A percentile compares a stretch with the other conserved stretches of the same genome.
These are phyloP conservation scores for Tetrahymena borealis DNA, from an alignment of 73 alveolate species.

Conservation along the genomic window DNA sequence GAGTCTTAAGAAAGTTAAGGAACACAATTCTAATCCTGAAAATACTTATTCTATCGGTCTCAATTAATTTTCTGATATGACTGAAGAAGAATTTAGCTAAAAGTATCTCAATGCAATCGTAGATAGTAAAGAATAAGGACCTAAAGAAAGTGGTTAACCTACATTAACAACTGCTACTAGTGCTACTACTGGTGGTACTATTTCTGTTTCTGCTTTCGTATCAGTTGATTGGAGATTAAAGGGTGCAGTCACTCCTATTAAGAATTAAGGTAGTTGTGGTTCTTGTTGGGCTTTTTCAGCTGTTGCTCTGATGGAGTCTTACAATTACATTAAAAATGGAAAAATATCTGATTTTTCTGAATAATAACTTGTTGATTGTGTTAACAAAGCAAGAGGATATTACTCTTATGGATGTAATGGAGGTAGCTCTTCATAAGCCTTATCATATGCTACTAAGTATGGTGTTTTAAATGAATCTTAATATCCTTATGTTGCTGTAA, in stretches of 20 bases:
- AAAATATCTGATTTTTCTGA: neutral
- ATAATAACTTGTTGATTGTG: neutral
- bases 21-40: conserved; percentile 5
- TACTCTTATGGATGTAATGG: neutral
- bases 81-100: conserved; percentile 18
- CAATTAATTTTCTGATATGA: conserved; percentile 30
- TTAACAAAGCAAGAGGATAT: neutral
- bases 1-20: neutral
- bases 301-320: conserved; percentile 24
- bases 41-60: conserved; percentile 10
- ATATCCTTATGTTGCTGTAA: neutral
- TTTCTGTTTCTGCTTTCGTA: neutral
- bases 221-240: conserved; percentile 33
- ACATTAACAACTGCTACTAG: neutral
- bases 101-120: neutral
- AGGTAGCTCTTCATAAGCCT: neutral
- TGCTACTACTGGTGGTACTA: neutral
- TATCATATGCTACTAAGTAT: neutral
- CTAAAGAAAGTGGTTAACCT: neutral
- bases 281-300: conserved; percentile 38
- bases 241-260: conserved; percentile 36
- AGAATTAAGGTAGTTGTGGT: conserved; percentile 39
- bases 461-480: neutral
- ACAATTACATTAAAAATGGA: neutral
- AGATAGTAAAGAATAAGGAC: neutral